Evolutionary conservation across 495 filamentous ascomycete genomes (phyloP).

Genomic region (Platismatia glauca): DNA sequence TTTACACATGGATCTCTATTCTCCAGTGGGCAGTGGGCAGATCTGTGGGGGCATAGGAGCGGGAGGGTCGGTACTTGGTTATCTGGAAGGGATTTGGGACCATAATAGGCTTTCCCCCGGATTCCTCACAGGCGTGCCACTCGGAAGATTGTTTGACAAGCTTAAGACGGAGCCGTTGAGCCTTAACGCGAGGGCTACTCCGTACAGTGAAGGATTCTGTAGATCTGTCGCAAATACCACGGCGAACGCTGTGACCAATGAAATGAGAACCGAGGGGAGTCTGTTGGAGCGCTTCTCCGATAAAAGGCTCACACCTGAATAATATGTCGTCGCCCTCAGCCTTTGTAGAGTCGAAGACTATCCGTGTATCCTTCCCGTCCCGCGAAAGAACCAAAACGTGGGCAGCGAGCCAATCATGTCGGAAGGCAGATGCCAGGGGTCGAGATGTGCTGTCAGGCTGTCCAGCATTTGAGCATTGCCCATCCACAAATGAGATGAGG

Average conservation of each 20-base stretch:
- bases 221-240: neutral
- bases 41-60: neutral
- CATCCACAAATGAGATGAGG: neutral
- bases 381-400: neutral
- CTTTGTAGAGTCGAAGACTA: neutral
- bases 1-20: neutral
- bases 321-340: neutral
- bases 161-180: neutral
- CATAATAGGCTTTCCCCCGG: neutral
- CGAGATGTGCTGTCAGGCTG: neutral
- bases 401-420: neutral
- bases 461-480: too few relatives aligned
- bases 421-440: neutral
- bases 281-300: neutral
- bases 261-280: neutral
- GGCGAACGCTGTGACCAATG: neutral
- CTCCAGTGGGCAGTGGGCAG: neutral
- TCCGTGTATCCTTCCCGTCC: neutral
- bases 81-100: neutral
- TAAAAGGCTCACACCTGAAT: neutral
- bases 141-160: neutral
- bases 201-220: too few relatives aligned
- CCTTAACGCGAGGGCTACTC: neutral
- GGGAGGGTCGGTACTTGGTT: neutral
- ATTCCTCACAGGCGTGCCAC: neutral